These are phyloP conservation scores for Adansonia madagascariensis DNA, from an alignment of 441 rosid genomes.

Conservation along the genomic window DNA sequence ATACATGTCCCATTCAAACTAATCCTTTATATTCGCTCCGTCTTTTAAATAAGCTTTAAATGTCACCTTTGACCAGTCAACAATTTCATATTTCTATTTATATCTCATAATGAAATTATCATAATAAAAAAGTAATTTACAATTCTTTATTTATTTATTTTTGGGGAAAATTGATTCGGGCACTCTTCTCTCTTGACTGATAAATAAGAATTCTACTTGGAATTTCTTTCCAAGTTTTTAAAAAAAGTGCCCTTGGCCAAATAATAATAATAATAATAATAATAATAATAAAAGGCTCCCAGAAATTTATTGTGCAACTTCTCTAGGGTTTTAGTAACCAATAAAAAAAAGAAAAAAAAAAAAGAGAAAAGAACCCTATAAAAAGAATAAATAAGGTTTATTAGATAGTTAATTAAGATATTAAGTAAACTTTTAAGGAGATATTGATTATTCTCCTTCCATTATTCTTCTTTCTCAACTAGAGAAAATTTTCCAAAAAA, in stretches of 20 bases:
- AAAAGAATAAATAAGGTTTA: too few relatives aligned
- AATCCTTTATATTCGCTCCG: slow-evolving; percentile 21
- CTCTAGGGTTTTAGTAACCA: not conserved
- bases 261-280: too few relatives aligned
- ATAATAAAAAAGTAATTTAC: not conserved
- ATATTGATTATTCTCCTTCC: too few relatives aligned
- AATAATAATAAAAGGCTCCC: not conserved
- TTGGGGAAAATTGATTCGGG: too few relatives aligned
- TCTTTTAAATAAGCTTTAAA: slow-evolving; percentile 28
- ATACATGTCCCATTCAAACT: slow-evolving; percentile 40
- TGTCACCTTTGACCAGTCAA: slow-evolving; percentile 56
- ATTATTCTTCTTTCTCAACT: too few relatives aligned
- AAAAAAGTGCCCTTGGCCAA: not conserved
- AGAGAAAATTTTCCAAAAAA: too few relatives aligned
- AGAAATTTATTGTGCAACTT: not conserved
- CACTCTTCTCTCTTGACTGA: too few relatives aligned
- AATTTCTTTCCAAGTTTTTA: too few relatives aligned
- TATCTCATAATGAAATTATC: not conserved
- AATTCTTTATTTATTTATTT: not conserved
- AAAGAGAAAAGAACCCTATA: not conserved
- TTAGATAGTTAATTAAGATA: too few relatives aligned
- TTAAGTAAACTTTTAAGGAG: too few relatives aligned
- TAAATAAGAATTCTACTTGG: too few relatives aligned
- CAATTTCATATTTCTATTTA: slow-evolving; percentile 18
- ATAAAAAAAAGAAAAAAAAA: too few relatives aligned